phyloP scores from a whole-genome alignment of 176 grass and related monocot species.

The Olyra latifolia region DNA sequence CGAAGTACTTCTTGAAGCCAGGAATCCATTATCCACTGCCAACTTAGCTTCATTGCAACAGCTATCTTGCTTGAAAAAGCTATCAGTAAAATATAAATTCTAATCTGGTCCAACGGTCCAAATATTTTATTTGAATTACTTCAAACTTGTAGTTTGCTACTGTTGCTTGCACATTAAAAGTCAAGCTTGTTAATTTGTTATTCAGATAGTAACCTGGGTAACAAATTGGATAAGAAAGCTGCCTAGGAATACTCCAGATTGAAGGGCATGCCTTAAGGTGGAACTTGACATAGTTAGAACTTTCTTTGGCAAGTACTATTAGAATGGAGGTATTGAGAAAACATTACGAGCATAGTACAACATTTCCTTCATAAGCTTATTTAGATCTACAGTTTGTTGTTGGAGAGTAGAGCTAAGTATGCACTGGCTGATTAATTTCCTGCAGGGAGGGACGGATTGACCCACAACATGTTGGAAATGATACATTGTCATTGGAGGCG shows the following conservation, averaged over 20 bases:
- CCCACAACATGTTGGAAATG: slow-evolving; percentile 99
- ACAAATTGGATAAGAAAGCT: slow-evolving; percentile 1
- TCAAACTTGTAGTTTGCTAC: not conserved
- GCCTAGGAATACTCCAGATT: not conserved
- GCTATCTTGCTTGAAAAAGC: not conserved
- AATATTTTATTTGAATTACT: not conserved
- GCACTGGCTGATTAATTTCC: slow-evolving; percentile 25
- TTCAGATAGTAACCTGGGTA: not conserved
- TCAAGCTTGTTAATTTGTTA: not conserved
- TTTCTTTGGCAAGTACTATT: not conserved
- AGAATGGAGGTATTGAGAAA: not conserved
- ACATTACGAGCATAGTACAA: not conserved
- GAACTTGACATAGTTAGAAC: not conserved
- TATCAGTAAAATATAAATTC: not conserved
- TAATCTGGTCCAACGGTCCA: not conserved
- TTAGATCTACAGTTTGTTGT: slow-evolving; percentile 3
- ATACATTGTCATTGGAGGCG: slow-evolving; percentile 94
- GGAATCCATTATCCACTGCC: not conserved
- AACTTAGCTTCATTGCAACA: not conserved
- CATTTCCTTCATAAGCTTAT: slow-evolving; percentile 17
- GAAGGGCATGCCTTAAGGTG: not conserved
- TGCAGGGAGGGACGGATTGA: slow-evolving; percentile 97
- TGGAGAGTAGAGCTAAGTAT: slow-evolving; percentile 15
- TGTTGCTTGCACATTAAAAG: not conserved
- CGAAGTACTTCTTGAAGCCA: not conserved